phyloP scores from a whole-genome alignment of 192 early-diverging fungal species.

The Dimargaris verticillata region DNA sequence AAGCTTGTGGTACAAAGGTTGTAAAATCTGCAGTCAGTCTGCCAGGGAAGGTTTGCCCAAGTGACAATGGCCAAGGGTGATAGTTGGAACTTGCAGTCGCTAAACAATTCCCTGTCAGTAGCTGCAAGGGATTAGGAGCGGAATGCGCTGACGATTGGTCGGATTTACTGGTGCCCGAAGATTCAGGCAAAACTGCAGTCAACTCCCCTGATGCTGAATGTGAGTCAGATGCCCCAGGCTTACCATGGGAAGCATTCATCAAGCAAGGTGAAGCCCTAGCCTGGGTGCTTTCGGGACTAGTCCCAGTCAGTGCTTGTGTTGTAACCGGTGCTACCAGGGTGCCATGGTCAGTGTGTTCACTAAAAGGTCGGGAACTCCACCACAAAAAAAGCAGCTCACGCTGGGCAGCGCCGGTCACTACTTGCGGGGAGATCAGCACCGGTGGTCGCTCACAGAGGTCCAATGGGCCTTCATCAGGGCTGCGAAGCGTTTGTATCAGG shows the following conservation, averaged over 20 bases:
- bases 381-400: background rate
- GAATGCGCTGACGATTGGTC: too few species aligned
- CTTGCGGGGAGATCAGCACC: constrained; percentile 30
- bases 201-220: background rate
- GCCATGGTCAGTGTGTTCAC: background rate
- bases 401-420: constrained; percentile 15
- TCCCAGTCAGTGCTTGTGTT: background rate
- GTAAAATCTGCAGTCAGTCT: too few species aligned
- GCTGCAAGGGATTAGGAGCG: too few species aligned
- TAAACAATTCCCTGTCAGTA: too few species aligned
- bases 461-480: constrained; percentile 31
- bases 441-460: constrained; percentile 30
- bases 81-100: too few species aligned
- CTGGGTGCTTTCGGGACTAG: background rate
- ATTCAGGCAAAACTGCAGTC: background rate
- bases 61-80: too few species aligned
- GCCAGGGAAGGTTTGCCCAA: too few species aligned
- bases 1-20: too few species aligned
- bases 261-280: background rate
- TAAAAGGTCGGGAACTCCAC: background rate
- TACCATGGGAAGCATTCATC: background rate
- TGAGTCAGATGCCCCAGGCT: background rate
- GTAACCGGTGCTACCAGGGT: background rate
- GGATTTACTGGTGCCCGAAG: too few species aligned
- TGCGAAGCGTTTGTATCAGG: constrained; percentile 49